phyloP scores from a whole-genome alignment of 768 basidiomycete genomes.

The Pleurotus djamor region DNA sequence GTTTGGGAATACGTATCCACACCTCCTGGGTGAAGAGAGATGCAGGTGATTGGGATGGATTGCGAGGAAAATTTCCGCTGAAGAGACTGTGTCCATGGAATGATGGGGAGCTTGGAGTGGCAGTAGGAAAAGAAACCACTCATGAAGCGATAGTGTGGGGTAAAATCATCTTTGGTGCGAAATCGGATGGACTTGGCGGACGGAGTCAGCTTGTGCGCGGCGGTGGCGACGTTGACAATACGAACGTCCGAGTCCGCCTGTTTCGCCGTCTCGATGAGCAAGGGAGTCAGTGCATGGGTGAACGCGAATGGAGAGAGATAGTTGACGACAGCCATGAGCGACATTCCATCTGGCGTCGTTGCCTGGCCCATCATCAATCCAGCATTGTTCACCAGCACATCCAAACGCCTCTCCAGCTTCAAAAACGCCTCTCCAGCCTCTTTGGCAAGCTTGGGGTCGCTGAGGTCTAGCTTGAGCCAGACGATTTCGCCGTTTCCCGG shows the following conservation, averaged over 20 bases:
- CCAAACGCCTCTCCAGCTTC: conserved; percentile 15
- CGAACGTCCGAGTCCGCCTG: conserved; percentile 27
- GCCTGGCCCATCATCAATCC: conserved; percentile 12
- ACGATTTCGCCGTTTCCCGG: conserved; percentile 24
- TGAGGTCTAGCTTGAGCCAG: conserved; percentile 36
- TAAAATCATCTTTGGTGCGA: conserved; percentile 26
- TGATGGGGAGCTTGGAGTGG: conserved; percentile 47
- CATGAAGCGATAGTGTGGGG: conserved; percentile 19
- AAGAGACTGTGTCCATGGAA: conserved; percentile 48
- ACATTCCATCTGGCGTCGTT: conserved; percentile 20
- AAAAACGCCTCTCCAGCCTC: conserved; percentile 30
- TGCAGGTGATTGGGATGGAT: conserved; percentile 29
- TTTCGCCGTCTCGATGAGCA: conserved; percentile 24
- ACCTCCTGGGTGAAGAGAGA: conserved; percentile 40
- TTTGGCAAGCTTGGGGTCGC: conserved; percentile 28
- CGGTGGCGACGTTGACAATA: conserved; percentile 24
- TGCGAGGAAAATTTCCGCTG: conserved; percentile 39
- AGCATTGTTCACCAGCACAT: conserved; percentile 17
- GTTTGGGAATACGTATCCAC: conserved; percentile 25
- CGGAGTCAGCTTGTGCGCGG: conserved; percentile 19
- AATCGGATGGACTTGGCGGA: conserved; percentile 23
- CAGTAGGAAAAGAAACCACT: not conserved
- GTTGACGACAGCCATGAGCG: conserved; percentile 10
- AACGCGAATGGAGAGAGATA: conserved; percentile 27
- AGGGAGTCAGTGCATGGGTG: conserved; percentile 23